Evolutionary conservation across 2,329 filamentous ascomycete species (phyloP), one percentile per base, ranked within the genome.

Genomic region (Juglanconis sp.): DNA sequence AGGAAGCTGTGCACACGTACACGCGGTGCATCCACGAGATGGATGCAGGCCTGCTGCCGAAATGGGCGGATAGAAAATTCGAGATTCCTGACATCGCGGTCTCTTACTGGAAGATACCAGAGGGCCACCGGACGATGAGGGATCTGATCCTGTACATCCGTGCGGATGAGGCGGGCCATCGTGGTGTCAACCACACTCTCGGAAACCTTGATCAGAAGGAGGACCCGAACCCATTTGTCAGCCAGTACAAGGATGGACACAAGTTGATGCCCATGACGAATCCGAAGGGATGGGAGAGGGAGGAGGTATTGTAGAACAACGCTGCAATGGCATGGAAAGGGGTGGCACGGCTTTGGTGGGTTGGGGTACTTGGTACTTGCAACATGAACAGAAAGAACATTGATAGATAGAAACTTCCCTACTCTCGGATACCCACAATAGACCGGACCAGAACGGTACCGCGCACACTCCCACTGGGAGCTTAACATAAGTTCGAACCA

Each of bases 1-100:
- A 99, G 73, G 95, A 99, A 75, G 95, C 95, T 8, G 94, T 98
- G 1, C 84, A 96, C 70, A 99, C 95, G 0, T 99, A 99, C 78
- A 95, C 92, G 0, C 87, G 92, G 53, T 91, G 92, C 63, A 90
- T 98, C 68, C 81, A 87, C 66, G 95, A 98, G 70, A 84, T 99
- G 31, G 93, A 98, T 61, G 81, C 83, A 3, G 94, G 94, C n/a
- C 84, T 86, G 61, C 78, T 97, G 13, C 92, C 93, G 0, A 86
- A 86, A 67, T 99, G 95, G 93, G 80, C 85, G 32, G 81, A 85
- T 63, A 75, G 78, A 1, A 83, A 87, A 7, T 87, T 96, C 69
- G 68, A 82, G 56, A 91, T 95, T 3, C 95, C 95, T 0, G 91
- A 96, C 62, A 92, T 99, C 65, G 95, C 95, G 0, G 76, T 97